Conservation (phyloP, 371 early-diverging fungal species). For the Mortierella sp. region DNA sequence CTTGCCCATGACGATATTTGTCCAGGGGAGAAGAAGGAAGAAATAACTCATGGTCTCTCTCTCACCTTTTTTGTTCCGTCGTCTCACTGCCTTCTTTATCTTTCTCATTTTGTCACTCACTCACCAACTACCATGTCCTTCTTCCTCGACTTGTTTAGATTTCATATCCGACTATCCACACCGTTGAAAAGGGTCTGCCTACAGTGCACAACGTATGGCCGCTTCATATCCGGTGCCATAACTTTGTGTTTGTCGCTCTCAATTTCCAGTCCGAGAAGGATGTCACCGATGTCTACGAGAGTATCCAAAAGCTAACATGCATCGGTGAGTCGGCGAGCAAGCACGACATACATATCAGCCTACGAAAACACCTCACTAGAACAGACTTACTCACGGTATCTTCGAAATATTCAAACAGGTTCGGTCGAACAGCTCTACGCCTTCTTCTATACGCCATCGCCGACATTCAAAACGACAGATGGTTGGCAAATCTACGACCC, state of each 20-base stretch:
- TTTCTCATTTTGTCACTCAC: neutral
- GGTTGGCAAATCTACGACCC: slow-evolving; percentile 89
- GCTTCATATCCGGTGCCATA: slow-evolving; percentile 79
- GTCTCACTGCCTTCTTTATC: neutral
- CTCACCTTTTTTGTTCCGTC: neutral
- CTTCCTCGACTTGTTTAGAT: slow-evolving; percentile 63
- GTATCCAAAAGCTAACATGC: slow-evolving; percentile 80
- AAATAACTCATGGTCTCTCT: neutral
- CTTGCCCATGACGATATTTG: neutral
- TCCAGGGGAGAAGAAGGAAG: neutral
- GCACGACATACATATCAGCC: too few relatives aligned
- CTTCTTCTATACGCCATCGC: slow-evolving; percentile 76
- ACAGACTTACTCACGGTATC: neutral
- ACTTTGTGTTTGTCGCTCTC: slow-evolving; percentile 84
- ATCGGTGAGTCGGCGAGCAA: slow-evolving; percentile 60
- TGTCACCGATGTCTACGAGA: slow-evolving; percentile 84
- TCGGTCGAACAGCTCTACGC: slow-evolving; percentile 87
- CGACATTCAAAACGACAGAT: slow-evolving; percentile 60
- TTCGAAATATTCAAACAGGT: slow-evolving; percentile 50
- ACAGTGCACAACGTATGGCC: slow-evolving; percentile 66
- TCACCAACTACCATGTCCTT: neutral
- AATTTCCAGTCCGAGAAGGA: slow-evolving; percentile 77
- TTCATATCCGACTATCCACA: slow-evolving; percentile 88
- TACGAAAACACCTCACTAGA: neutral
- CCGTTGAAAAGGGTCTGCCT: slow-evolving; percentile 78